phyloP scores from a whole-genome alignment of 2,329 filamentous ascomycete genomes.

The Fusarium praegraminearum region DNA sequence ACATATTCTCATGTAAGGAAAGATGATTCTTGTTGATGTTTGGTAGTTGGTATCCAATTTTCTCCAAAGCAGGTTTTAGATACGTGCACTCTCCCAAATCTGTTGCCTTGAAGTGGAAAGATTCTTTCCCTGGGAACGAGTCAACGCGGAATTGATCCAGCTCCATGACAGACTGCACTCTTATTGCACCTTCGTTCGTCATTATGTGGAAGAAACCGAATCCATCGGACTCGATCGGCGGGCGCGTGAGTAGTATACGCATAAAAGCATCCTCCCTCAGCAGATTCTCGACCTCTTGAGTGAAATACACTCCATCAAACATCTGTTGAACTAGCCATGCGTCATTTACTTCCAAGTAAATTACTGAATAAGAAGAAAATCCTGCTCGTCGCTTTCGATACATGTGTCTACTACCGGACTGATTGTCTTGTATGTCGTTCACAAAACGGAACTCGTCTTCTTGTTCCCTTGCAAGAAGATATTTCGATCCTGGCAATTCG shows the following conservation, averaged over 20 bases:
- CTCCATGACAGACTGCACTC: fast-evolving
- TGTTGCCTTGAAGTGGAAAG: neutral
- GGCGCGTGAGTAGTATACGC: neutral
- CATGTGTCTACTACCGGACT: too few relatives aligned
- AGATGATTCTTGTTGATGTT: neutral
- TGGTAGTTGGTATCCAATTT: neutral
- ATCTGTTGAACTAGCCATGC: neutral
- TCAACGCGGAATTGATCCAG: neutral
- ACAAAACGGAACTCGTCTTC: neutral
- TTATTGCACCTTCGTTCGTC: fast-evolving
- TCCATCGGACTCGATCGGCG: neutral
- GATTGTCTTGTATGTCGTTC: fast-evolving
- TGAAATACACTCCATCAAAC: neutral
- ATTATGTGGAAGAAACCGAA: neutral
- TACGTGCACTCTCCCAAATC: fast-evolving
- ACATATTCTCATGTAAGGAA: neutral
- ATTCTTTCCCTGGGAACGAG: fast-evolving
- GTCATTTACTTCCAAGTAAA: neutral
- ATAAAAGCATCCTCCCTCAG: neutral
- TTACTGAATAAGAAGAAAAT: neutral
- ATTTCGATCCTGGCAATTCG: neutral
- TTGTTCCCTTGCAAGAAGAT: neutral
- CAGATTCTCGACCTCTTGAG: neutral
- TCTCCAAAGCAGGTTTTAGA: neutral
- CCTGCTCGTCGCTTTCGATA: fast-evolving